Evolutionary conservation across 495 filamentous ascomycete species (phyloP), one percentile per base, ranked within the genome.

Genomic region (Hyaloscypha variabilis): DNA sequence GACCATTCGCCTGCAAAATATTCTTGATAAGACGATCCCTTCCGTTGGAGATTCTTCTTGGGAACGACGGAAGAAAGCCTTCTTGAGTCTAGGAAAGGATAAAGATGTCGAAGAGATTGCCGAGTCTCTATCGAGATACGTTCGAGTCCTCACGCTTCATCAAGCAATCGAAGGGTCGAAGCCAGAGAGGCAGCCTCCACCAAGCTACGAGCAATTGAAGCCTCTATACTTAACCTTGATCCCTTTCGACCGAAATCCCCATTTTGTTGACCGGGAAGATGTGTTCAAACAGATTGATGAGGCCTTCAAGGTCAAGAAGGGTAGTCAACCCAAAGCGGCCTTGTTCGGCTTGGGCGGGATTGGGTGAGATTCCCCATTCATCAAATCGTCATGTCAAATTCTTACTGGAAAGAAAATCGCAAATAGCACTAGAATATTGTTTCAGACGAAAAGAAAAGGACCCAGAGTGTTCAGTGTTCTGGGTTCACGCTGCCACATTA

Each of bases 341-440:
- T 17, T 54, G 5, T 54, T 25, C n/a, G 80, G 79, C 0, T 67
- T 83, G 25, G 81, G 81, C 24, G 81, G 81, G 23, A 75, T 81
- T 25, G 81, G 81, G 81, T 82, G 75, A 11, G 31, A 50, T 54
- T 19, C 26, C 29, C 23, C 19, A 14, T 36, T 17, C 3, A 10
- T 54, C 13, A 8, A n/a, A 6, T 4, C 10, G 14, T 53, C 14
- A 24, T 31, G n/a, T n/a, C 49, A 21, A 26, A 39, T 62, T 67
- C 66, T 58, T 34, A 51, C 52, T 19, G 28, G 30, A 30, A 51
- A 81, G 77, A 11, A 83, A 83, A 69, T 80, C 79, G 2, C 79
- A 83, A 63, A 76, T 82, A 28, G 82, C 81, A 1, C 78, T 85
- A 58, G 79, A 84, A 58, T 81, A 77, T 67, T 72, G 70, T 17